Percentiles rank a stretch among this genome's conserved stretches.
phyloP scores from a whole-genome alignment of 495 filamentous ascomycete genomes.

The Staphylotrichum tortipilum region DNA sequence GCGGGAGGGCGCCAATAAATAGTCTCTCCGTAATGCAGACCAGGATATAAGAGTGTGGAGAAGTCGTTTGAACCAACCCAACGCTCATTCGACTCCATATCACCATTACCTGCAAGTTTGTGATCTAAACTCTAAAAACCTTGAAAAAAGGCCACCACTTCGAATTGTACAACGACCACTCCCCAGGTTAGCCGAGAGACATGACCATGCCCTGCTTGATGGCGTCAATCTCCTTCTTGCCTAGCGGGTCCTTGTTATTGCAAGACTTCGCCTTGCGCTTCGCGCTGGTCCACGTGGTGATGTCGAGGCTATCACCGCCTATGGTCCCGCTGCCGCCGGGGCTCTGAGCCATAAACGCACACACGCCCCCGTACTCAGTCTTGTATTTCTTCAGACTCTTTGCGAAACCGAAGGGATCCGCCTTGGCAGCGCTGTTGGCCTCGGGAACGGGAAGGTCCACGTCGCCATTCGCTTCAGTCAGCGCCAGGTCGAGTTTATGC shows the following conservation, averaged over 20 bases:
- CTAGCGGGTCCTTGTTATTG: slow-evolving; percentile 24
- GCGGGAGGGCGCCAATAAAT: too few species aligned
- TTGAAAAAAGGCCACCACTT: too few species aligned
- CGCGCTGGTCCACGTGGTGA: slow-evolving; percentile 26
- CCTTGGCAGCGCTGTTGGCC: slow-evolving; percentile 12
- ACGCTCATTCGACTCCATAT: too few species aligned
- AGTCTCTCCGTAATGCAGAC: too few species aligned
- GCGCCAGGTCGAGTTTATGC: slow-evolving; percentile 18
- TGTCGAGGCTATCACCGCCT: slow-evolving; percentile 29
- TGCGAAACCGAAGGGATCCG: slow-evolving; percentile 12
- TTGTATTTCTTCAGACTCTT: slow-evolving; percentile 15
- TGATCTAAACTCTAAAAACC: background rate
- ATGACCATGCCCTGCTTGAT: slow-evolving; percentile 26
- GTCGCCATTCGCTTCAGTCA: slow-evolving; percentile 8
- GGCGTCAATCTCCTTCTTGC: slow-evolving; percentile 20
- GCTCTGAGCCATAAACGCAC: background rate
- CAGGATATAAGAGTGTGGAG: too few species aligned
- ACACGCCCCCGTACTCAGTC: background rate
- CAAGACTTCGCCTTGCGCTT: slow-evolving; percentile 21
- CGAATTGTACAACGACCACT: background rate
- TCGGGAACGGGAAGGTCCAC: slow-evolving; percentile 13
- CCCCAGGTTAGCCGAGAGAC: background rate
- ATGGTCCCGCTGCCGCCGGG: slow-evolving; percentile 7
- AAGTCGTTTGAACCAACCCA: too few species aligned
- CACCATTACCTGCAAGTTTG: background rate